phyloP scores from a whole-genome alignment of 164 flowering plant genomes.

The Akebia trifoliata region DNA sequence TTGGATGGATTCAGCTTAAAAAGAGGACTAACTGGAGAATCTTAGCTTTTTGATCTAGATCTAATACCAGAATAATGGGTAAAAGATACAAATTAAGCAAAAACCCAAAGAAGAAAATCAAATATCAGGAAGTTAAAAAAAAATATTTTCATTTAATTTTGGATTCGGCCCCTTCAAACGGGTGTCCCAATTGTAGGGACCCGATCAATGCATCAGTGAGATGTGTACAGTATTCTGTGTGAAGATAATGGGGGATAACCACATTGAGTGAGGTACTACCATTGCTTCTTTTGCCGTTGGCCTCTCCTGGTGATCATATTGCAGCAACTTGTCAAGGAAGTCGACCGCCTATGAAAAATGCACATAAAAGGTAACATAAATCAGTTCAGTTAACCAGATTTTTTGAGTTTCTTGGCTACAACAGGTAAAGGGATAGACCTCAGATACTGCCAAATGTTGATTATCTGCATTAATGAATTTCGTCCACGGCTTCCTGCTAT shows the following conservation, averaged over 20 bases:
- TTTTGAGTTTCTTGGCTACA: not conserved
- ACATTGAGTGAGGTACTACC: conserved; percentile 36
- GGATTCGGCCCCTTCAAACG: too few relatives aligned
- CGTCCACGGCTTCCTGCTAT: conserved; percentile 83
- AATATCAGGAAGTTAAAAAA: not conserved
- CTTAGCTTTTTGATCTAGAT: too few relatives aligned
- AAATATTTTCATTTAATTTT: not conserved
- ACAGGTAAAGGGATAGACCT: conserved; percentile 37
- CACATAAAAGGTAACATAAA: not conserved
- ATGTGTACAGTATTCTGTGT: not conserved
- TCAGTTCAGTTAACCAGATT: not conserved
- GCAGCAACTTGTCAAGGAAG: conserved; percentile 88
- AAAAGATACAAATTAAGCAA: too few relatives aligned
- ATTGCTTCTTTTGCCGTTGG: conserved; percentile 98
- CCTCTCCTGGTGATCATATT: conserved; percentile 98
- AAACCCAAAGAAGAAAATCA: not conserved
- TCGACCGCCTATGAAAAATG: conserved; percentile 61
- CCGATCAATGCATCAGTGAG: conserved; percentile 1
- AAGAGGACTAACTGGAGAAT: too few relatives aligned
- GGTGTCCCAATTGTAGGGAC: not conserved
- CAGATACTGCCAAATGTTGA: conserved; percentile 91
- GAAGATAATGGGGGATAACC: not conserved
- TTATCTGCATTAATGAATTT: conserved; percentile 79
- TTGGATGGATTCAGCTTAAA: too few relatives aligned
- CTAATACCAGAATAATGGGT: too few relatives aligned